Evolutionary conservation across 2,329 filamentous ascomycete species (phyloP).

Genomic region (Fusarium multiceps): DNA sequence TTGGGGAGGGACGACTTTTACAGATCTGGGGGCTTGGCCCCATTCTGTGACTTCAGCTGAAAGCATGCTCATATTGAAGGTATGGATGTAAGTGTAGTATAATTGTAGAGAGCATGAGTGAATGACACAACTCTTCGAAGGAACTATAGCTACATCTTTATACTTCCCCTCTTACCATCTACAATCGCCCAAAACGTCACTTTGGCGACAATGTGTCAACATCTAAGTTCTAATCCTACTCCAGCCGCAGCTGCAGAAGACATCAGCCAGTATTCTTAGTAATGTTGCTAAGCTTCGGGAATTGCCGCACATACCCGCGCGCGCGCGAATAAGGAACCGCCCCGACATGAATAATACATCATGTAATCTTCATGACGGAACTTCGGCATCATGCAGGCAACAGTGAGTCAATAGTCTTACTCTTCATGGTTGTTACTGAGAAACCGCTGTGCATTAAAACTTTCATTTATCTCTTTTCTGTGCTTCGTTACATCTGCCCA

Average conservation of each 20-base stretch:
- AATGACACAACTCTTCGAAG: not conserved
- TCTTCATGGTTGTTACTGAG: too few species aligned
- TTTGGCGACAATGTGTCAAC: slow-evolving; percentile 3
- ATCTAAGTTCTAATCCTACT: not conserved
- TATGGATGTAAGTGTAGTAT: not conserved
- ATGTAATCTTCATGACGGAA: slow-evolving; percentile 36
- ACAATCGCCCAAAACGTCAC: not conserved
- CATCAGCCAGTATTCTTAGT: slow-evolving; percentile 13
- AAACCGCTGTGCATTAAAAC: slow-evolving; percentile 37
- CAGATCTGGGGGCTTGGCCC: slow-evolving; percentile 46
- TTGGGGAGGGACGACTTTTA: slow-evolving; percentile 51
- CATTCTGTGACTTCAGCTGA: slow-evolving; percentile 56
- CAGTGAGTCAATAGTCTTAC: not conserved
- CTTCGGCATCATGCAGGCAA: slow-evolving; percentile 19
- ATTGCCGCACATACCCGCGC: not conserved
- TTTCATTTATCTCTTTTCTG: slow-evolving; percentile 46
- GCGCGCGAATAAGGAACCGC: not conserved
- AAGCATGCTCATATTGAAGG: slow-evolving; percentile 47
- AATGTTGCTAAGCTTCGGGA: slow-evolving; percentile 28
- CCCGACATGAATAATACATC: slow-evolving; percentile 15
- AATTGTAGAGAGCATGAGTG: not conserved
- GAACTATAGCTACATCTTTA: slow-evolving; percentile 20
- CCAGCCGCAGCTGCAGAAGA: slow-evolving; percentile 10
- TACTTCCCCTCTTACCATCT: slow-evolving; percentile 5
- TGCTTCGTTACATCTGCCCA: slow-evolving; percentile 47